Evolutionary conservation across 1,139 yeast genomes (phyloP), one percentile per base, ranked within the genome.

Genomic region (Pichia sp.): DNA sequence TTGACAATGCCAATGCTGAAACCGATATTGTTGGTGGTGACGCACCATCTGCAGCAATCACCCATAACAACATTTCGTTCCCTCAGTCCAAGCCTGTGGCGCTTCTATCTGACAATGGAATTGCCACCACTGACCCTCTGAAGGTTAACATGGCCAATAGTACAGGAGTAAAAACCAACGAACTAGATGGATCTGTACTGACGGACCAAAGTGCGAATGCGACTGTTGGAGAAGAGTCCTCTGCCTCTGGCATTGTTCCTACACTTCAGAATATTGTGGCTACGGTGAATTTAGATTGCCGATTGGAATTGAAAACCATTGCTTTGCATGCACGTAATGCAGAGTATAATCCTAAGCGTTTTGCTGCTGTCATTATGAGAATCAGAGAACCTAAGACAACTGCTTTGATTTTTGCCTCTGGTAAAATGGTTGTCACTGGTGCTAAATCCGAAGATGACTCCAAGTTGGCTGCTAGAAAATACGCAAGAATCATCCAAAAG

Each of bases 391-490:
- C 99, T 23, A 93, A 93, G 69, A 95, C 99, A 0, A 93, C 99
- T 1, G 99, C 99, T 0, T 78, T 93, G 66, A 95, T 93, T 62
- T 95, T 93, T 71, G 99, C 99, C 1, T 89, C 97, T 5, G 99
- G 99, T 66, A 93, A 93, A 70, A 93, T 93, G 99, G 99, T 93
- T 62, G 99, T 93, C 26, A 93, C 99, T 37, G 99, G 99, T 79
- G 99, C 99, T 30, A 93, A 93, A 70, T 87, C 96, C 41, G 99
- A 93, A 69, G 99, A 93, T 68, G 99, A 93, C 69, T 89, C 97
- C 19, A 95, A 95, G 70, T 76, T 93, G 62, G 99, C 99, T 2
- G 90, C 97, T 28, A 82, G 99, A 72, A 93, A 93, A 68, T 93
- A 95, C 65, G 99, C 99, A 2, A 83, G 99, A 74, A 93, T 93